Base-by-base conservation (phyloP, 2,329 filamentous ascomycete species). In the Stachybotrys chlorohalonatus region DNA sequence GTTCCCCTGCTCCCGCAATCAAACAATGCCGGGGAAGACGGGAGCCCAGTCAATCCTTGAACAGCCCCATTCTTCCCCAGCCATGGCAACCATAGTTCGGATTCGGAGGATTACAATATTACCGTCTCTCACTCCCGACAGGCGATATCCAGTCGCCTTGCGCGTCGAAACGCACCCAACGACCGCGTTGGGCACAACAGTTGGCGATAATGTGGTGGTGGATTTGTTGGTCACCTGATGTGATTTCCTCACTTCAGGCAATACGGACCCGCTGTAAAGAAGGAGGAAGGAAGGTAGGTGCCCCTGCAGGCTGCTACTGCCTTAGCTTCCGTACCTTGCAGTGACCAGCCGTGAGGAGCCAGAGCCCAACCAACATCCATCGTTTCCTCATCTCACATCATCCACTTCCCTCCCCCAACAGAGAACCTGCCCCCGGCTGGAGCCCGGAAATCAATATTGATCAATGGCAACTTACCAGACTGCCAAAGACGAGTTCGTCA, bases 401-500 rank as follows among this genome's bases (percentile, higher is more conserved):
- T 42, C 36, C 36, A 42, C 13, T 13, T 13, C 24, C 24, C 24
- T 24, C 4, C 24, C 24, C 24, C 24, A 24, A 24, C 24, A 24
- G 24, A 24, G 24, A 24, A 24, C 24, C 24, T 24, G 24, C 24
- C 24, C 24, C 24, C 24, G 24, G 24, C 24, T 24, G 39, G 11
- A 45, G 39, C 39, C 39, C 39, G 39, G 11, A 45, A 47, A 47
- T 16, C 36, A 9, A 42, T 3, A 31, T 11, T 13, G 32, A 36
- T 31, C 32, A 31, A 70, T 70, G 68, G 58, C 63, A 4, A 64
- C 66, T 2, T 66, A 65, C 32, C 62, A 68, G 49, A 62, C 61
- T 1, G 69, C 66, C 1, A 53, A 56, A 24, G 58, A 68, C 31
- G 61, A 61, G 24, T 66, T 58, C 54, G 56, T 71, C 56, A 62